These are phyloP conservation scores for Psilocybe subaeruginosa DNA, from an alignment of 768 basidiomycete species.

Conservation along the genomic window DNA sequence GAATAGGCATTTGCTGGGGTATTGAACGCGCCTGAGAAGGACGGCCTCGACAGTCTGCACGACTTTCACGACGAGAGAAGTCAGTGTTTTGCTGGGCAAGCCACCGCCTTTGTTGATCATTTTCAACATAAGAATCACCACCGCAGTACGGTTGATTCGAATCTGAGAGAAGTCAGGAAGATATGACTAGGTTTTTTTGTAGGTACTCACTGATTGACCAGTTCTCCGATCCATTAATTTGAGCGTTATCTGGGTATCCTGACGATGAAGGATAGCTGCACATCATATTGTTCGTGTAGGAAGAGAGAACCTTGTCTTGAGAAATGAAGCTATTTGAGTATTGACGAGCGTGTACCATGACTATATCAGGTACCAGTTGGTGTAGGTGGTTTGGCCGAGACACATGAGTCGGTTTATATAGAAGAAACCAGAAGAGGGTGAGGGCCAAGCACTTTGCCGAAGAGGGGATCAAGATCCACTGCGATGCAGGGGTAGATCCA, in stretches of 20 bases:
- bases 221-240: conserved; percentile 16
- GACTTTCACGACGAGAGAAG: conserved; percentile 19
- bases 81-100: conserved; percentile 13
- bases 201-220: conserved; percentile 25
- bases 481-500: conserved; percentile 21
- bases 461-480: conserved; percentile 24
- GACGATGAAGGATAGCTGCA: conserved; percentile 20
- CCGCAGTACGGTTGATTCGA: conserved; percentile 16
- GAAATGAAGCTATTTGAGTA: conserved; percentile 16
- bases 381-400: conserved; percentile 12
- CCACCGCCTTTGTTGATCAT: conserved; percentile 14
- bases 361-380: conserved; percentile 19
- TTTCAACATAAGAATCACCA: conserved; percentile 2
- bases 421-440: conserved; percentile 18
- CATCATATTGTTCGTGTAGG: conserved; percentile 14
- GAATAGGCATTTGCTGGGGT: conserved; percentile 2
- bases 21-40: neutral
- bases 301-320: conserved; percentile 14
- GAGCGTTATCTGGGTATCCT: conserved; percentile 12
- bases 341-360: conserved; percentile 24
- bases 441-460: conserved; percentile 20
- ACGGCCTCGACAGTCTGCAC: conserved; percentile 16
- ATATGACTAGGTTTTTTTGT: neutral
- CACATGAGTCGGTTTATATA: conserved; percentile 25
- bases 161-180: conserved; percentile 5